Base-by-base conservation (phyloP, 2,329 filamentous ascomycete genomes). In the Macrophomina pseudophaseolina region DNA sequence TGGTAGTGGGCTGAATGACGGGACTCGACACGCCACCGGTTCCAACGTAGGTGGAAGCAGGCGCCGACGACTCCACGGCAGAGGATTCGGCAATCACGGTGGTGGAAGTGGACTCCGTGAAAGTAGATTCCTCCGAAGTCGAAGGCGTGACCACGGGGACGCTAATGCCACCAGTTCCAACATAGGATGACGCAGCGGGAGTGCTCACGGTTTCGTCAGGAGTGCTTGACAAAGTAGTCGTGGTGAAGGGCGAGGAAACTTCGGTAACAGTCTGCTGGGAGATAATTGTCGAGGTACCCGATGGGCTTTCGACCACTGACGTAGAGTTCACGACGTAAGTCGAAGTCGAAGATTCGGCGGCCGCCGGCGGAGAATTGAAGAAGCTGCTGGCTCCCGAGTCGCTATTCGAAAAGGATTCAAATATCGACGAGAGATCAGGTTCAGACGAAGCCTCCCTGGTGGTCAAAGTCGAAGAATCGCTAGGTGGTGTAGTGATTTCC, bases 341-440 rank as follows among this genome's bases (percentile, higher is more conserved):
- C 46, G 51, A 54, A 14, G 64, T 63, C 44, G 66, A 54, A 4
- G 46, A 46, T 16, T 48, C 52, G 3, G 42, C 51, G 7, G 32
- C 16, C 4, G 38, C 48, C 16, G 30, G 40, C 18, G 38, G 33
- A n/a, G 65, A 40, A 64, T 68, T 59, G 66, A 71, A 69, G 46
- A 65, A 68, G 38, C 46, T 66, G n/a, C 9, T 23, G 51, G 51
- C n/a, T 14, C 35, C 52, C 33, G 30, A n/a, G 33, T 63, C 33
- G 33, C 51, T 60, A 53, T 69, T 68, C 67, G 74, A 72, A 11
- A 77, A 63, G 8, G 72, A 71, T 11, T 72, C 71, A 44, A 77
- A 69, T 40, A 76, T 71, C 3, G 73, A 75, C 3, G 72, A 69
- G 38, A 74, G 68, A 33, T 75, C 72, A 2, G 65, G 59, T 18